Base-by-base conservation (phyloP, 1,284 basidiomycete species). In the Heliocybe sulcata region DNA sequence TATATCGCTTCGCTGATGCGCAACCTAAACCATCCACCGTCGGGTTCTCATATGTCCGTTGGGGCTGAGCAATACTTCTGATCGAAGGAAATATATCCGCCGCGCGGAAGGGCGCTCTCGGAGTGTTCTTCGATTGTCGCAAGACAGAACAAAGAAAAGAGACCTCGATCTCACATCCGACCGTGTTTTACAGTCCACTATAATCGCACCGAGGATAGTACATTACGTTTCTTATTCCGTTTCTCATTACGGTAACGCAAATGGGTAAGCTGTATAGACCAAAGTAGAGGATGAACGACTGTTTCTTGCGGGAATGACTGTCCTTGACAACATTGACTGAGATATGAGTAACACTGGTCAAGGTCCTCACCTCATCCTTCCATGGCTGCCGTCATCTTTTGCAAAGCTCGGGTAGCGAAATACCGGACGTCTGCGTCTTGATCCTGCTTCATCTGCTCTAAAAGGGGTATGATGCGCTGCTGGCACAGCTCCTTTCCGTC, bases 391-490 rank as follows among this genome's bases (percentile, higher is more conserved):
- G 67, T 48, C 19, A 74, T 73, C 60, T 83, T 87, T 70, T 88
- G 85, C 50, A 88, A 71, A 54, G 88, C 89, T 53, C 84, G 81
- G 31, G 77, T 72, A 8, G 90, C 85, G 69, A 90, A 92, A 70
- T 87, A 98, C 64, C 94, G 83, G 55, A 99, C 97, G 73, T 99
- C 97, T 11, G 95, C 94, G 71, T 99, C 97, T 52, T 77, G 72
- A 69, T 99, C 97, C 62, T 87, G 87, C 75, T 92, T 90, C 69
- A 96, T 82, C 65, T 88, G 89, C 63, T 95, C 90, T 61, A 99
- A 72, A 14, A 85, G 83, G 25, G 95, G 94, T 20, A 91, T 68
- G 61, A 98, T 83, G 69, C 85, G 85, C 63, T 85, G 76, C 62
- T 80, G 78, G 47, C 90, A 79, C 55, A 96, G 79, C 61, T 87